phyloP scores from a whole-genome alignment of 2,329 filamentous ascomycete species.

The Colletotrichum falcatum region DNA sequence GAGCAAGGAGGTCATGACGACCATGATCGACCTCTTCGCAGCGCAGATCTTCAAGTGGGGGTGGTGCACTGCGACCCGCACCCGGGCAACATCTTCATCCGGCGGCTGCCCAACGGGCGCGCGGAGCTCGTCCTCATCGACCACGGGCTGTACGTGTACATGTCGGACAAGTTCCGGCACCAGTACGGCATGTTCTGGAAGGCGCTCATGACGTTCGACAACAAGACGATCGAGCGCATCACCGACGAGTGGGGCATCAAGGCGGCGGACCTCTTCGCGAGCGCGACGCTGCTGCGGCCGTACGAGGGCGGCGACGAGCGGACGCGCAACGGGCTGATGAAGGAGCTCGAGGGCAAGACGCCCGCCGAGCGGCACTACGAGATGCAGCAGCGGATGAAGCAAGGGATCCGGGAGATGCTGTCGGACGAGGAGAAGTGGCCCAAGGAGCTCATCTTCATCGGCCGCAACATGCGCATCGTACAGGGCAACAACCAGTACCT shows the following conservation, averaged over 20 bases:
- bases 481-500: slow-evolving; percentile 94
- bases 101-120: slow-evolving; percentile 82
- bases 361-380: slow-evolving; percentile 83
- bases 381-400: slow-evolving; percentile 88
- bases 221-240: slow-evolving; percentile 78
- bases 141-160: slow-evolving; percentile 94
- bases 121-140: slow-evolving; percentile 96
- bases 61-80: slow-evolving; percentile 97
- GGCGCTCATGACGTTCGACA: slow-evolving; percentile 92
- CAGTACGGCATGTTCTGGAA: slow-evolving; percentile 96
- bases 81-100: slow-evolving; percentile 96
- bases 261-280: slow-evolving; percentile 91
- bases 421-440: slow-evolving; percentile 90
- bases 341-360: slow-evolving; percentile 68
- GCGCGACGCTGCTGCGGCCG: slow-evolving; percentile 87
- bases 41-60: slow-evolving; percentile 99
- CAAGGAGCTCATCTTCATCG: slow-evolving; percentile 91
- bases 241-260: slow-evolving; percentile 88
- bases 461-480: slow-evolving; percentile 90
- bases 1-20: slow-evolving; percentile 91
- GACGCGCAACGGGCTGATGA: slow-evolving; percentile 74
- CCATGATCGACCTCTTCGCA: slow-evolving; percentile 96
- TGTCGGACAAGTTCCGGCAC: slow-evolving; percentile 84
- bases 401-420: slow-evolving; percentile 75
- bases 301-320: slow-evolving; percentile 86